Evolutionary conservation across 257 asterid genomes (phyloP).

Genomic region (Fraxinus cuspidata): DNA sequence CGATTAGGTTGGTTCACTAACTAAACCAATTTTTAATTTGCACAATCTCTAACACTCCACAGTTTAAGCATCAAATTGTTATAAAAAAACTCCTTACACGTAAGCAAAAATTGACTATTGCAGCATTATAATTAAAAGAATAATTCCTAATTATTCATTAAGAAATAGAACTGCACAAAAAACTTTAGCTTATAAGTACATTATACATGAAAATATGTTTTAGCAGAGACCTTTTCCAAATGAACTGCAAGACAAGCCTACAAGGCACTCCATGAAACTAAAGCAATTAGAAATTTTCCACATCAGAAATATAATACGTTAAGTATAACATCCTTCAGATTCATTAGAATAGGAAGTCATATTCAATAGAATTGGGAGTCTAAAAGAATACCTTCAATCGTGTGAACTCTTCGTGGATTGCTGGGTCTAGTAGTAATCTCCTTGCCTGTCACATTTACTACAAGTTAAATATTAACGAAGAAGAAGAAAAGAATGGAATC

Average conservation of each 20-base stretch:
- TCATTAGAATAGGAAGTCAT: neutral
- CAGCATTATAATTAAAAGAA: neutral
- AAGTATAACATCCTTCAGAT: slow-evolving; percentile 12
- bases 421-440: slow-evolving; percentile 83
- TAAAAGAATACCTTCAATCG: slow-evolving; percentile 70
- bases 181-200: neutral
- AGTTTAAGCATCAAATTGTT: neutral
- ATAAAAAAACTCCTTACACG: neutral
- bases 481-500: no score
- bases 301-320: neutral
- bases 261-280: slow-evolving; percentile 7
- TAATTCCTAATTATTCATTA: neutral
- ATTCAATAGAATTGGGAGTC: neutral
- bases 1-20: neutral
- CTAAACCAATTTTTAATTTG: neutral
- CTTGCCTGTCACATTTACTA: slow-evolving; percentile 65
- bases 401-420: slow-evolving; percentile 94
- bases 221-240: neutral
- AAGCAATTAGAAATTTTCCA: neutral
- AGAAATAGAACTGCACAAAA: neutral
- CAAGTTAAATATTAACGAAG: slow-evolving; percentile 1
- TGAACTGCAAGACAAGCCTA: neutral
- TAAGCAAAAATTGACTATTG: slow-evolving; percentile 6
- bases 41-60: neutral
- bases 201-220: neutral